phyloP scores from a whole-genome alignment of 2,329 filamentous ascomycete species.

The Trichoderma sp. region DNA sequence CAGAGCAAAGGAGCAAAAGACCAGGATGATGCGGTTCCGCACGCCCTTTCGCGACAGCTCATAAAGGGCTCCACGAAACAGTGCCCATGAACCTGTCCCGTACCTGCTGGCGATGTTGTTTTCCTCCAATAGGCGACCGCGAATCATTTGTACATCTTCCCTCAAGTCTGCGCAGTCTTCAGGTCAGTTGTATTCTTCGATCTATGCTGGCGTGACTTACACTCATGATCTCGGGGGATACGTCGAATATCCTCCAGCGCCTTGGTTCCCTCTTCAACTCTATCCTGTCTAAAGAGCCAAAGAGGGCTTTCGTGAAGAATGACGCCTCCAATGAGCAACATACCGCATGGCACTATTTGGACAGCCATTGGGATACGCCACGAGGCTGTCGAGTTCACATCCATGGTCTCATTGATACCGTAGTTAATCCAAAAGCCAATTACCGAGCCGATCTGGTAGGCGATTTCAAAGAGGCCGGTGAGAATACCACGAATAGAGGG shows the following conservation, averaged over 20 bases:
- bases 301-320: constrained; percentile 49
- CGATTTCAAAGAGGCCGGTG: constrained; percentile 56
- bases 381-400: constrained; percentile 38
- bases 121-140: constrained; percentile 42
- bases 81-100: constrained; percentile 38
- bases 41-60: constrained; percentile 46
- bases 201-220: background rate
- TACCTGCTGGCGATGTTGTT: constrained; percentile 39
- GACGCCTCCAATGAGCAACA: constrained; percentile 49
- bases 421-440: constrained; percentile 58
- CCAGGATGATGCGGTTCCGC: constrained; percentile 45
- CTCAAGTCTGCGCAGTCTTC: constrained; percentile 42
- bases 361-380: constrained; percentile 55
- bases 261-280: constrained; percentile 40
- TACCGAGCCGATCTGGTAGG: constrained; percentile 55
- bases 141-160: constrained; percentile 53
- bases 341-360: constrained; percentile 49
- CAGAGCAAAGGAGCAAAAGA: constrained; percentile 44
- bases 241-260: constrained; percentile 46
- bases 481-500: constrained; percentile 60
- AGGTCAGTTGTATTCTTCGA: background rate
- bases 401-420: constrained; percentile 47
- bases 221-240: constrained; percentile 45
- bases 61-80: constrained; percentile 24
- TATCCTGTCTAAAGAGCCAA: constrained; percentile 43